These are phyloP conservation scores for Hypomyces rosellus DNA, from an alignment of 2,329 filamentous ascomycete genomes.

Conservation along the genomic window DNA sequence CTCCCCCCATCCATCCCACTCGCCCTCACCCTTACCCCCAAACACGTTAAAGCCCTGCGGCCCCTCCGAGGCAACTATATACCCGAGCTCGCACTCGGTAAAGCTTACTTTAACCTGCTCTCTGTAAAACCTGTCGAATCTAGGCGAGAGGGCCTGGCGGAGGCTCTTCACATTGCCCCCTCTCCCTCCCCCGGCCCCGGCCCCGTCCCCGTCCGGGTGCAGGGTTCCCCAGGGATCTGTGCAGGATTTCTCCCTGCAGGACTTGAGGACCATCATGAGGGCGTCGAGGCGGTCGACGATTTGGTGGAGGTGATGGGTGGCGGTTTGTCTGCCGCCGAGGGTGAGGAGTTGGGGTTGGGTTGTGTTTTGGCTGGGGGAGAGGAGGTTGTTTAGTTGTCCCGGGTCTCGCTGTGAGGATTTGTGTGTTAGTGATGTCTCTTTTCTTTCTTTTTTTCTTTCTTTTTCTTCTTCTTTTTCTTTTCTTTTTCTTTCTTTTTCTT, in stretches of 20 bases:
- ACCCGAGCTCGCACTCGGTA: conserved; percentile 48
- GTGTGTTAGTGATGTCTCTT: no score
- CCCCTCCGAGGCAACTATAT: conserved; percentile 48
- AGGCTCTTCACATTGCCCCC: conserved; percentile 49
- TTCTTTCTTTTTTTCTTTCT: no score
- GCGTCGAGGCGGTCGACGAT: conserved; percentile 46
- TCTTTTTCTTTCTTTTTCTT: no score
- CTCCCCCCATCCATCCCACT: neutral
- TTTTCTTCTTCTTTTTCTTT: neutral
- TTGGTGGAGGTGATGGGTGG: conserved; percentile 32
- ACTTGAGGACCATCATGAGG: conserved; percentile 54
- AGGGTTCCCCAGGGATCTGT: conserved; percentile 50
- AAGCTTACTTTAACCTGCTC: conserved; percentile 43
- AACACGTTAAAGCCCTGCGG: conserved; percentile 28
- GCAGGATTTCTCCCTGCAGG: conserved; percentile 49
- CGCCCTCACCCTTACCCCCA: neutral
- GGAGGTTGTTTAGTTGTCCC: conserved; percentile 43
- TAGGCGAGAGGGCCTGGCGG: conserved; percentile 39
- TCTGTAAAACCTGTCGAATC: conserved; percentile 48
- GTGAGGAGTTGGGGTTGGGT: conserved; percentile 22
- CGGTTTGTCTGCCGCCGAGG: conserved; percentile 12
- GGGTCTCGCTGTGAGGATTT: conserved; percentile 39
- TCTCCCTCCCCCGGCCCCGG: no score
- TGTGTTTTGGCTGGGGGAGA: conserved; percentile 14
- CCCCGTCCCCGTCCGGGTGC: conserved; percentile 45